Percentiles rank a stretch among this genome's conserved stretches.
Conservation (phyloP, 352 stramenopile species). For the Halophytophthora batemanensis region DNA sequence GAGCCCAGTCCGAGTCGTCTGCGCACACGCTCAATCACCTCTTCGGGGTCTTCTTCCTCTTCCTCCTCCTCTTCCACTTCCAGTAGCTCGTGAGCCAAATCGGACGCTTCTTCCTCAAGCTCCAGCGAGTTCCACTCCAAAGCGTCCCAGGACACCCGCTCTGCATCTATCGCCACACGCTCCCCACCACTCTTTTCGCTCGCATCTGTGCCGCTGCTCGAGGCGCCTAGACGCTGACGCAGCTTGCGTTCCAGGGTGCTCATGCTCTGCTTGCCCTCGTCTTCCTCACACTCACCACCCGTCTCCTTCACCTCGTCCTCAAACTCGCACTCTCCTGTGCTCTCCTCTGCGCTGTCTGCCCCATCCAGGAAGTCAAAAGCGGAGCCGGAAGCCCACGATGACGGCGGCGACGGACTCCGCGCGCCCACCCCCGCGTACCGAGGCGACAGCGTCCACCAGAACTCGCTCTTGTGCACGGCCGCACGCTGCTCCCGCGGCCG, state of each 20-base stretch:
- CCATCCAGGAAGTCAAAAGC: conserved; percentile 23
- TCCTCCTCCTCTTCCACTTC: conserved; percentile 4
- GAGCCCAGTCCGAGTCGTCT: conserved; percentile 42
- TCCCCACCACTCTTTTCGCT: not conserved
- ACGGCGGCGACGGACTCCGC: conserved; percentile 19
- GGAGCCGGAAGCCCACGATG: conserved; percentile 19
- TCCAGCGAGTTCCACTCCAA: conserved; percentile 12
- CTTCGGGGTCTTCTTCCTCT: conserved; percentile 40
- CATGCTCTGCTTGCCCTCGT: conserved; percentile 7
- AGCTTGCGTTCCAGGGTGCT: conserved; percentile 25
- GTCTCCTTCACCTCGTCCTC: not conserved
- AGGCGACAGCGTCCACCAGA: conserved; percentile 59
- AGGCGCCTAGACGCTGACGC: conserved; percentile 14
- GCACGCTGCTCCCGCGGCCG: conserved; percentile 40
- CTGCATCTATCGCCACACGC: not conserved
- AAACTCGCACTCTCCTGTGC: conserved; percentile 1
- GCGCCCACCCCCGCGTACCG: too few relatives aligned
- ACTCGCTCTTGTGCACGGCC: conserved; percentile 28
- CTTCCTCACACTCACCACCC: not conserved
- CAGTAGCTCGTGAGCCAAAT: too few relatives aligned
- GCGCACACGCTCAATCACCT: conserved; percentile 60
- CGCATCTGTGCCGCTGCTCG: not conserved
- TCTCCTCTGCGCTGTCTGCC: conserved; percentile 14
- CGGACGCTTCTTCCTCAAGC: too few relatives aligned
- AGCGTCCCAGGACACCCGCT: conserved; percentile 7